A percentile compares a stretch with the other conserved stretches of the same genome.
Conservation (phyloP, 2,329 filamentous ascomycete species). For the Botrytis fabae region DNA sequence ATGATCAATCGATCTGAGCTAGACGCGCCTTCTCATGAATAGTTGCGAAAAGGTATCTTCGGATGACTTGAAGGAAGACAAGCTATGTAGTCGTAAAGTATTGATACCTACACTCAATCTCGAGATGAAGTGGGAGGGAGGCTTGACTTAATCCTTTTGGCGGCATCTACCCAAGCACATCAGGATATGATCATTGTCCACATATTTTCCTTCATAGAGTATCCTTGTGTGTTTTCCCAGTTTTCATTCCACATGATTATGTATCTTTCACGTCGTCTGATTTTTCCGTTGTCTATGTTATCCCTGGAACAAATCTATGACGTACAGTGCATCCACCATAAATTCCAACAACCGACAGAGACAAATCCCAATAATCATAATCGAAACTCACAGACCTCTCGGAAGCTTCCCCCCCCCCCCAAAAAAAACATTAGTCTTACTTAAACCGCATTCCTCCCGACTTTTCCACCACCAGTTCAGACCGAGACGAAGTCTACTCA, state of each 20-base stretch:
- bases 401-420: no score
- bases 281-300: background rate
- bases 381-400: no score
- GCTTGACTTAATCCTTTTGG: background rate
- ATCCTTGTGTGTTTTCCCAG: background rate
- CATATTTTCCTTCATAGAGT: background rate
- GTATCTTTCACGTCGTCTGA: background rate
- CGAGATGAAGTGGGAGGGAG: no score
- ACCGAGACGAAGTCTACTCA: no score
- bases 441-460: no score
- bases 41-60: background rate
- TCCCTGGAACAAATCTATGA: background rate
- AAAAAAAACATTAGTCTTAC: no score
- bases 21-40: background rate
- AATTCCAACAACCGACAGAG: no score
- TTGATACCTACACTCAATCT: no score
- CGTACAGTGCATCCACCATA: background rate
- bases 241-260: background rate
- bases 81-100: background rate
- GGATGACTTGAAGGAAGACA: background rate
- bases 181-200: background rate
- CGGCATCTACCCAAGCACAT: background rate
- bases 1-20: accelerated
- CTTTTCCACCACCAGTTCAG: no score
- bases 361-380: no score